Percentiles rank a stretch among this genome's conserved stretches.
Conservation (phyloP, 2,329 filamentous ascomycete genomes). For the Pseudonectria buxi region DNA sequence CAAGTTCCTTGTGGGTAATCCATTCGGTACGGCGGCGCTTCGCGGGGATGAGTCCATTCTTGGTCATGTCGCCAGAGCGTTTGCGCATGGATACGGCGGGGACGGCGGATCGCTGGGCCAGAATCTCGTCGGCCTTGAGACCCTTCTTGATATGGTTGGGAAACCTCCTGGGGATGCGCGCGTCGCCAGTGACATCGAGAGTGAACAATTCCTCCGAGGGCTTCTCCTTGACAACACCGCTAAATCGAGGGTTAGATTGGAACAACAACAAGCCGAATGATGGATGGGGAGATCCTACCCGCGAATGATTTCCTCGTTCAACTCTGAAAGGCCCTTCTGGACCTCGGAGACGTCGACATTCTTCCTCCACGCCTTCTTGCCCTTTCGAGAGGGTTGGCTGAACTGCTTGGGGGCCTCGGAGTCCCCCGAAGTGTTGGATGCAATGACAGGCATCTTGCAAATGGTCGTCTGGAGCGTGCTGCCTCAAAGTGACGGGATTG, state of each 20-base stretch:
- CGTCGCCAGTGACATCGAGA: conserved; percentile 69
- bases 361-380: conserved; percentile 98
- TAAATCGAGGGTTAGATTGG: conserved; percentile 31
- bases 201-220: conserved; percentile 77
- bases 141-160: conserved; percentile 65
- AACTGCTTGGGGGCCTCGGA: conserved; percentile 66
- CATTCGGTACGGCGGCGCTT: conserved; percentile 76
- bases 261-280: not conserved
- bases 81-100: conserved; percentile 75
- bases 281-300: conserved; percentile 50
- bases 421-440: conserved; percentile 38
- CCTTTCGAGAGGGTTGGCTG: conserved; percentile 88
- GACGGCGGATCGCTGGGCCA: conserved; percentile 74
- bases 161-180: conserved; percentile 55
- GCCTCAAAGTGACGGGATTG: conserved; percentile 5
- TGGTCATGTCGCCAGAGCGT: conserved; percentile 61
- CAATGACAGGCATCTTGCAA: conserved; percentile 47
- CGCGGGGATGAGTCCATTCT: conserved; percentile 63
- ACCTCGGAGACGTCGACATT: conserved; percentile 92
- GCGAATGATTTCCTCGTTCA: conserved; percentile 85
- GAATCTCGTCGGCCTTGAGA: conserved; percentile 87
- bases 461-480: conserved; percentile 8
- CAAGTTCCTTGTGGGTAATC: conserved; percentile 78
- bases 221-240: conserved; percentile 81
- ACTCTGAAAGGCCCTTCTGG: conserved; percentile 70